A percentile compares a stretch with the other conserved stretches of the same genome.
Conservation (phyloP, 305 asterid species). For the Solanum aculeatissimum region DNA sequence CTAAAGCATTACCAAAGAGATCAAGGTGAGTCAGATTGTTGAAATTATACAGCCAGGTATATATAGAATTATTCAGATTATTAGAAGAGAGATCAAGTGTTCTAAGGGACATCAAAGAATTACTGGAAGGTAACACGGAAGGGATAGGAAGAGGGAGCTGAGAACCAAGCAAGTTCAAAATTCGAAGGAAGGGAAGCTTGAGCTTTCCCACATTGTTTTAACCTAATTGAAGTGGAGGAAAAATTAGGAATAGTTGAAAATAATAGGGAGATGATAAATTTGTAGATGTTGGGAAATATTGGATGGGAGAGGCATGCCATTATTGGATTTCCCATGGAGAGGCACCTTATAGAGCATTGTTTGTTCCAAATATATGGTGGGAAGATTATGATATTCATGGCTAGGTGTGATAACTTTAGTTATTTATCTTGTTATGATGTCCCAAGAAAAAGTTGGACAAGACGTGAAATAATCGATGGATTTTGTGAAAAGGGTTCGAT, state of each 20-base stretch:
- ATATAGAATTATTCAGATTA: background rate
- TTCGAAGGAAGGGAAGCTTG: too few relatives aligned
- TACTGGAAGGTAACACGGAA: too few relatives aligned
- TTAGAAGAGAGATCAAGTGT: too few relatives aligned
- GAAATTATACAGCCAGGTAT: conserved; percentile 1
- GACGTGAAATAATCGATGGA: background rate
- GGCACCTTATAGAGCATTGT: background rate
- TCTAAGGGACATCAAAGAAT: too few relatives aligned
- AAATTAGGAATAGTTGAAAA: background rate
- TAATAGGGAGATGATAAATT: background rate
- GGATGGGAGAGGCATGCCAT: background rate
- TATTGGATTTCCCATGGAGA: background rate
- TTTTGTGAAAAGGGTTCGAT: background rate
- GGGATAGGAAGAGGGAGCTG: too few relatives aligned
- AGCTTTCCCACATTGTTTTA: background rate
- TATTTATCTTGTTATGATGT: background rate
- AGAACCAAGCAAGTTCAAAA: too few relatives aligned
- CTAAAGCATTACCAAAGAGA: too few relatives aligned
- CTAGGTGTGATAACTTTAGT: background rate
- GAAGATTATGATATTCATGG: background rate
- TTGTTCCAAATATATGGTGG: background rate
- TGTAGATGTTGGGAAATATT: background rate
- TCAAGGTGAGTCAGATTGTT: background rate
- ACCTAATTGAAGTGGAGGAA: background rate
- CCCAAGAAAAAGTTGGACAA: background rate